Evolutionary conservation across 2,329 filamentous ascomycete species (phyloP).

Genomic region (Aspergillus udagawae): DNA sequence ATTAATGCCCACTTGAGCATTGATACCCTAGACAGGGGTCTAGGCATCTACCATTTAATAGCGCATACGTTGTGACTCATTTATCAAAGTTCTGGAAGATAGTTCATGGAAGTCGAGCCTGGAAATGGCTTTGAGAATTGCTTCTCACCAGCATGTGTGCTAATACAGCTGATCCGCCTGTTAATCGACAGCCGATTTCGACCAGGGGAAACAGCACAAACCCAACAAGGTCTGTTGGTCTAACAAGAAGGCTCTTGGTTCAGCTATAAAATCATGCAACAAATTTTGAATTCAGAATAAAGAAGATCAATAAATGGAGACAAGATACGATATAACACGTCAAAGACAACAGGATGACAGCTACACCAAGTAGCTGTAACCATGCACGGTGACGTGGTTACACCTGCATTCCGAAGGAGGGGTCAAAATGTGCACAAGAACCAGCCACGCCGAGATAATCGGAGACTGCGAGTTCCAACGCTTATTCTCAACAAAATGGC

Average conservation of each 20-base stretch:
- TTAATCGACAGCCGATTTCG: background rate
- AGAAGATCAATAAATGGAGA: background rate
- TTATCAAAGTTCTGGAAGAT: background rate
- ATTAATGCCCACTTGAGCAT: background rate
- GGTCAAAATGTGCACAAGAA: background rate
- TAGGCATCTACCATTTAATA: background rate
- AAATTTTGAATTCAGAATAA: background rate
- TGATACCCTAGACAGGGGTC: background rate
- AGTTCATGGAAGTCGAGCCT: background rate
- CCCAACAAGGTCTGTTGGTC: no score
- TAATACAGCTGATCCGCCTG: background rate
- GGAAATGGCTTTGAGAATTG: background rate
- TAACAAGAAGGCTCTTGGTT: no score
- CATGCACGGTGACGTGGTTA: conserved; percentile 21
- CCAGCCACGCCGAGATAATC: background rate
- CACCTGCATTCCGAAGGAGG: conserved; percentile 4
- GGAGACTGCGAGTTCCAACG: background rate
- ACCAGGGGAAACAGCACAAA: no score
- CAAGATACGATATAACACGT: background rate
- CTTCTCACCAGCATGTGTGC: background rate
- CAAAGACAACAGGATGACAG: background rate
- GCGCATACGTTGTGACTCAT: background rate
- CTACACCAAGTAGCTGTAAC: background rate
- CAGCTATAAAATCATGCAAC: background rate
- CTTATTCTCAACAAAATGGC: conserved; percentile 14